Evolutionary conservation across 805 yeast genomes (phyloP).

Genomic region (Kazachstania bromeliacearum): DNA sequence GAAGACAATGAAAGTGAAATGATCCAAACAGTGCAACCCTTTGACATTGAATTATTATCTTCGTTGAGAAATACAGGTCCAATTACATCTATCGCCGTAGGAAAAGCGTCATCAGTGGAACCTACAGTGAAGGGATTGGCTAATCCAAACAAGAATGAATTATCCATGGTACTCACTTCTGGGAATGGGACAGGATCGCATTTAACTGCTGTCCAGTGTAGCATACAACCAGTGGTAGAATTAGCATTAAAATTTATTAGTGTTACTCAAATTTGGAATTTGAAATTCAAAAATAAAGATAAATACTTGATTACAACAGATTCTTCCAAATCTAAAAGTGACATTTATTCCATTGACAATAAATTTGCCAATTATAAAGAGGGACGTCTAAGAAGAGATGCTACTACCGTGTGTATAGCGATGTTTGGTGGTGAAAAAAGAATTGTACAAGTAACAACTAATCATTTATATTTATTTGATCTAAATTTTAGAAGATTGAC

Average conservation of each 20-base stretch:
- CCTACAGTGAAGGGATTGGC: slow-evolving; percentile 48
- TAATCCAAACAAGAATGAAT: slow-evolving; percentile 59
- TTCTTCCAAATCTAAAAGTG: slow-evolving; percentile 51
- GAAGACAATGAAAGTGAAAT: slow-evolving; percentile 5
- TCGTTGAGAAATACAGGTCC: slow-evolving; percentile 63
- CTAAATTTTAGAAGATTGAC: slow-evolving; percentile 46
- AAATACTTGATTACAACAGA: slow-evolving; percentile 66
- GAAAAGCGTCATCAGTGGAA: slow-evolving; percentile 44
- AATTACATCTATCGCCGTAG: slow-evolving; percentile 55
- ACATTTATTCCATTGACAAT: slow-evolving; percentile 54
- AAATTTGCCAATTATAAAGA: slow-evolving; percentile 53
- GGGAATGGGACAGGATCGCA: slow-evolving; percentile 52
- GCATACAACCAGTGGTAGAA: slow-evolving; percentile 57
- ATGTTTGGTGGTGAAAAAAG: slow-evolving; percentile 45
- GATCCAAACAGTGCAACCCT: slow-evolving; percentile 23
- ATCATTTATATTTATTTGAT: slow-evolving; percentile 53
- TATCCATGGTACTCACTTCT: slow-evolving; percentile 58
- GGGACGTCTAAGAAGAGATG: slow-evolving; percentile 53
- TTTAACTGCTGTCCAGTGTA: slow-evolving; percentile 54
- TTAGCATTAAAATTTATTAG: slow-evolving; percentile 64
- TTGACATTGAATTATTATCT: slow-evolving; percentile 42
- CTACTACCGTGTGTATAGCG: slow-evolving; percentile 58
- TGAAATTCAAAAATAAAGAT: slow-evolving; percentile 37
- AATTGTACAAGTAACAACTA: slow-evolving; percentile 67
- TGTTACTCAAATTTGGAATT: slow-evolving; percentile 68